Conservation (phyloP, 208 protist genomes). For the Leishmania guyanensis region DNA sequence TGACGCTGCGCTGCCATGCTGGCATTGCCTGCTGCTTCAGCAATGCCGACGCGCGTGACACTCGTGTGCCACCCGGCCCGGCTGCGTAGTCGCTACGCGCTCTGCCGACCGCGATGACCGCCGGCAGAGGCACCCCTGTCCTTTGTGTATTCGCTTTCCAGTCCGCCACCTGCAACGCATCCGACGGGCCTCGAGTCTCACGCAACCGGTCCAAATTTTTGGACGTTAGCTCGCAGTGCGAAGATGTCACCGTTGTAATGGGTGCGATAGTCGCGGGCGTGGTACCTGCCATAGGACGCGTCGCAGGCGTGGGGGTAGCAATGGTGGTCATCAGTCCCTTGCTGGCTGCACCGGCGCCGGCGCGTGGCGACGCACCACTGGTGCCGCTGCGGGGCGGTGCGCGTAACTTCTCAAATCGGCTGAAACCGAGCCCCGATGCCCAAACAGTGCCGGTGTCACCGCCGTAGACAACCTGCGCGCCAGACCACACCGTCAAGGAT, state of each 20-base stretch:
- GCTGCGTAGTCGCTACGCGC: neutral
- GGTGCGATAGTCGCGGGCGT: neutral
- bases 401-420: constrained; percentile 5
- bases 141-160: constrained; percentile 1
- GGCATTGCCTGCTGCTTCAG: constrained; percentile 2
- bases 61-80: neutral
- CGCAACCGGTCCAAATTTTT: constrained; percentile 9
- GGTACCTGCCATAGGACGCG: neutral
- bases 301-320: neutral
- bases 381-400: neutral
- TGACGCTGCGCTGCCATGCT: neutral
- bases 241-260: neutral
- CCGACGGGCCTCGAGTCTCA: neutral
- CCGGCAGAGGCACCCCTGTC: neutral
- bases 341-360: neutral
- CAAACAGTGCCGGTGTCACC: neutral
- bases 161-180: neutral
- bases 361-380: neutral
- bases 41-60: constrained; percentile 1
- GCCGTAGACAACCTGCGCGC: constrained; percentile 14
- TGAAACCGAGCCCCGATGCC: neutral
- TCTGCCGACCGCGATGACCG: neutral
- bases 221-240: neutral
- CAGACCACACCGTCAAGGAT: constrained; percentile 32
- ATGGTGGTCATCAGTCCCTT: neutral